Evolutionary conservation across 495 filamentous ascomycete species (phyloP), one percentile per base, ranked within the genome.

Genomic region (Terfezia boudieri): DNA sequence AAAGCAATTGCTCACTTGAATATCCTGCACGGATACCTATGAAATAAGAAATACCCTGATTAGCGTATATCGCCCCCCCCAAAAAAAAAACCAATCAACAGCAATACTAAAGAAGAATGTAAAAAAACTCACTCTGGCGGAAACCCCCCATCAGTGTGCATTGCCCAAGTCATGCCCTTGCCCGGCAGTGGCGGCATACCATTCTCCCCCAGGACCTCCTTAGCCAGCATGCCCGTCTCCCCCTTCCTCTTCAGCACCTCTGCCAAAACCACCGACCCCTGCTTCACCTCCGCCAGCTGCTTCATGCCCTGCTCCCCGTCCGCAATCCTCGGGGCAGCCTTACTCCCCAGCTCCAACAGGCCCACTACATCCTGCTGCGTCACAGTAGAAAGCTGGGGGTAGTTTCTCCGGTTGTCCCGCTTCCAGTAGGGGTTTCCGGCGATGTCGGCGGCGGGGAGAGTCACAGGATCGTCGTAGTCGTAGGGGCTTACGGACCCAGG

Each of bases 351-450:
- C 22, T 74, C 81, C 57, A 98, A 73, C 57, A 96, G 76, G 5
- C 79, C 81, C 20, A 89, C 89, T 23, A 84, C 80, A 71, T 96
- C 83, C 16, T 76, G 79, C 71, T 94, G 90, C 50, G 70, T 81
- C 53, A 98, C 77, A 36, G 82, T 77, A 61, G 82, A 86, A 49
- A 83, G 73, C 55, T 73, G 74, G n/a, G 92, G 83, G 71, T 96
- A 98, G 63, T 73, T 76, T 62, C 92, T 79, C 51, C 90, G 82
- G 53, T 72, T 68, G 61, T 98, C 90, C 55, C 90, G 86, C 71
- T 92, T 92, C 84, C 86, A 98, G 77, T 98, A 98, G 41, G 90
- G 78, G 69, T 98, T 98, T 64, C 93, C 90, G 61, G 90, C 90
- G 58, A 98, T 78, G 68, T 99, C 90, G 54, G 78, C 87, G 2